Conservation (phyloP, 441 rosid genomes). For the Capsella rubella region DNA sequence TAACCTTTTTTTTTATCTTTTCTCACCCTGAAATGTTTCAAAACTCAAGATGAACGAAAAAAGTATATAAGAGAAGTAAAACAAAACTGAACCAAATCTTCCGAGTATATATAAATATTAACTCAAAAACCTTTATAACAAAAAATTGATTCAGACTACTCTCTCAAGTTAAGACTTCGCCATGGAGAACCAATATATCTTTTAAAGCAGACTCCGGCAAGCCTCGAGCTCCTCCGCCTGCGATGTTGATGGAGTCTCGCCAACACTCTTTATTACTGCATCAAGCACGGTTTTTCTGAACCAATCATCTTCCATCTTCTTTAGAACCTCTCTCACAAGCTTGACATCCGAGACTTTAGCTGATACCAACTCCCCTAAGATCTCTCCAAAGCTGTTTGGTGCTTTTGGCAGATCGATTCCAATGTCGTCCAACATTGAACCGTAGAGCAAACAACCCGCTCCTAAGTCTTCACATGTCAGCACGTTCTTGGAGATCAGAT, state of each 20-base stretch:
- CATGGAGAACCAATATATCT: not conserved
- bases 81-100: conserved; percentile 14
- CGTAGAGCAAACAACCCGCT: conserved; percentile 52
- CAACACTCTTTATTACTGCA: conserved; percentile 46
- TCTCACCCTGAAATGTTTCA: conserved; percentile 33
- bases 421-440: conserved; percentile 57
- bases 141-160: conserved; percentile 7
- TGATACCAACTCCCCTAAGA: conserved; percentile 50
- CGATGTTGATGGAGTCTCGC: conserved; percentile 41
- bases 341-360: conserved; percentile 47
- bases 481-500: conserved; percentile 50
- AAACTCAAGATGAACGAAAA: conserved; percentile 24
- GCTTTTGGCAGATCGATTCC: conserved; percentile 72
- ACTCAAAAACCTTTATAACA: conserved; percentile 4
- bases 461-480: conserved; percentile 49
- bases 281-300: conserved; percentile 49
- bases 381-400: conserved; percentile 59
- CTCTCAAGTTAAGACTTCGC: conserved; percentile 5
- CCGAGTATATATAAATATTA: not conserved
- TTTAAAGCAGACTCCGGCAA: conserved; percentile 40
- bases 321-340: conserved; percentile 47
- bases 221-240: conserved; percentile 49
- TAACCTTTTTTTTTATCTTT: not conserved
- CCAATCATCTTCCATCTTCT: conserved; percentile 53
- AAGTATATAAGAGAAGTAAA: not conserved